Base-by-base conservation (phyloP, 148 eudicot genomes). In the Rhododendron henanense region DNA sequence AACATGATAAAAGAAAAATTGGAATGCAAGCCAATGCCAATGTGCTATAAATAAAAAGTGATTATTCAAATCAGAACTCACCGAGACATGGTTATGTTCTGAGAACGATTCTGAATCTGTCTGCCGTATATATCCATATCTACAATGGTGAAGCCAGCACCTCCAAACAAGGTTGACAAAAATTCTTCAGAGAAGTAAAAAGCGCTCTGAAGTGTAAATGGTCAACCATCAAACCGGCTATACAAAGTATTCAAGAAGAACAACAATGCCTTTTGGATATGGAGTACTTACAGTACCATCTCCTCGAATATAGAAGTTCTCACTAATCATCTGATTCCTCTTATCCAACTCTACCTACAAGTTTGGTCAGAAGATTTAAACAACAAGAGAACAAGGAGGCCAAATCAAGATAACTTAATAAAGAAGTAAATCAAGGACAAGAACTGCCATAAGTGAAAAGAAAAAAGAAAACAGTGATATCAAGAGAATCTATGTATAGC, bases 221-320 rank as follows among this genome's bases (percentile, higher is more conserved):
- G 35, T 31, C 83, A 76, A 21, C 33, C 76, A 81, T 63, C 65
- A 86, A 83, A 67, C 85, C 25, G 21, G 19, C 44, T 6, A 55
- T 6, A 73, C 25, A 18, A 37, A 41, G 2, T 21, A 14, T 35
- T 71, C 39, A n/a, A 55, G 57, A 82, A 37, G 11, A 83, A 71
- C 67, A 87, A 35, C 39, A 53, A 55, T 25, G 57, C 8, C 19
- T 39, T 35, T 55, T 53, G 82, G 84, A 23, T 25, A 81, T 2
- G 9, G 75, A 83, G 6, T 78, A 87, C 93, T 89, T 88, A 91
- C 93, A 81, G 93, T 91, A 57, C 90, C 93, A 87, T 91, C 93
- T 81, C 91, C 90, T 79, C 89, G 87, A 77, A 85, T 82, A 81
- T 87, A 91, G 48, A 90, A 91, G 85, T 91, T 90, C 51, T 90